phyloP scores from a whole-genome alignment of 2,329 filamentous ascomycete genomes.

The Alternaria longipes region DNA sequence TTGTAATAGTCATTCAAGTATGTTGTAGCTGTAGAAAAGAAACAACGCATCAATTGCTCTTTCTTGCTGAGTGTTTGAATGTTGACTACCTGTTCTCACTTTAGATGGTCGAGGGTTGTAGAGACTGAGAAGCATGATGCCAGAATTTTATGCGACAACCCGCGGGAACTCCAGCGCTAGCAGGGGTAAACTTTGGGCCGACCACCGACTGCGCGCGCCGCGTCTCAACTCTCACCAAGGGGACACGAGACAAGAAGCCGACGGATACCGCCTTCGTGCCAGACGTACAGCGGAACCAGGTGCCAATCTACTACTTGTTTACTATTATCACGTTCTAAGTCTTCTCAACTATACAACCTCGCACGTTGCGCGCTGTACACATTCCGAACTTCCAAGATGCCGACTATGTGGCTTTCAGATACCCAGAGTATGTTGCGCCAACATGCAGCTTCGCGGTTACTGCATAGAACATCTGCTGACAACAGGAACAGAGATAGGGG shows the following conservation, averaged over 20 bases:
- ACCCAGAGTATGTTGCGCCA: conserved; percentile 78
- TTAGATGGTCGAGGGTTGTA: not conserved
- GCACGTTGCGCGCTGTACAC: conserved; percentile 12
- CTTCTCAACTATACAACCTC: not conserved
- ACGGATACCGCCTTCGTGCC: conserved; percentile 16
- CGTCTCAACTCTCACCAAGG: conserved; percentile 29
- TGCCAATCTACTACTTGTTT: conserved; percentile 4
- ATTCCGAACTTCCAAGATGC: conserved; percentile 60
- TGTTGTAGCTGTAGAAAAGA: conserved; percentile 10
- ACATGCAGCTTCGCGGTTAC: not conserved
- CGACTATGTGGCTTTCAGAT: conserved; percentile 95
- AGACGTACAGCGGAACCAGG: conserved; percentile 13
- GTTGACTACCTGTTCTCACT: not conserved
- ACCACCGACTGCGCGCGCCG: conserved; percentile 22
- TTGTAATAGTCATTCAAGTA: conserved; percentile 10
- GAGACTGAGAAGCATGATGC: conserved; percentile 4
- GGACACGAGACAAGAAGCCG: conserved; percentile 44
- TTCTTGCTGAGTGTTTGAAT: not conserved
- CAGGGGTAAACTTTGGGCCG: conserved; percentile 28
- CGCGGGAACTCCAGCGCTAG: conserved; percentile 31
- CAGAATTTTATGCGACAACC: conserved; percentile 30
- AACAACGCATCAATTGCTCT: conserved; percentile 24
- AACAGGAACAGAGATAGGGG: conserved; percentile 78
- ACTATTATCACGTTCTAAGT: not conserved
- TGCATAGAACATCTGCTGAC: conserved; percentile 15